Percentiles rank a stretch among this genome's conserved stretches.
Conservation (phyloP, 1,284 basidiomycete species). For the Puccinia horiana region DNA sequence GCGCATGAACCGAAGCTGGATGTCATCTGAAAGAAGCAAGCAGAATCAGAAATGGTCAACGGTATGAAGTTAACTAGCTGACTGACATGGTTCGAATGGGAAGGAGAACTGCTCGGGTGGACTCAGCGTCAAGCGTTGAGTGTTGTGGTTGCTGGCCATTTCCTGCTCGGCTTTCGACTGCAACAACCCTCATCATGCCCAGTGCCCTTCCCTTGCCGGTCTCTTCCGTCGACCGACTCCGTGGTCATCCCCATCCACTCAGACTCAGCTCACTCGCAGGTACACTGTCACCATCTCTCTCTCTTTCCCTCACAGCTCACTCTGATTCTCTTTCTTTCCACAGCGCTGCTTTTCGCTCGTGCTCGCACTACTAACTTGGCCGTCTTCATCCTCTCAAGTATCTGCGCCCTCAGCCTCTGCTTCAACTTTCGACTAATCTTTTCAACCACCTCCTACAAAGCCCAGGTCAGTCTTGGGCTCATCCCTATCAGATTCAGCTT, state of each 20-base stretch:
- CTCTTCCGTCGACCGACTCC: not conserved
- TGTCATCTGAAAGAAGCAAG: slow-evolving; percentile 66
- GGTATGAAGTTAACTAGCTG: not conserved
- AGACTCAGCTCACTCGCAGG: slow-evolving; percentile 3
- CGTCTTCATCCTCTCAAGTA: slow-evolving; percentile 10
- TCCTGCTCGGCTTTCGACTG: not conserved
- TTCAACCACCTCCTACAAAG: not conserved
- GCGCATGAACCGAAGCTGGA: slow-evolving; percentile 85
- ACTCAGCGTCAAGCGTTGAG: not conserved
- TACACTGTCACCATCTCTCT: not conserved
- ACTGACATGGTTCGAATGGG: slow-evolving; percentile 41
- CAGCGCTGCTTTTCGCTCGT: slow-evolving; percentile 15
- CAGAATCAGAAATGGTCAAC: not conserved
- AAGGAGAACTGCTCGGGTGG: slow-evolving; percentile 40
- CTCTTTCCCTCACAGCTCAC: not conserved
- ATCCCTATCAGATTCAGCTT: not conserved
- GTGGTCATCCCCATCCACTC: not conserved
- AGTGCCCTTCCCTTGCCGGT: not conserved
- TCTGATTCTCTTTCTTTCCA: not conserved
- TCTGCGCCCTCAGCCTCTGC: slow-evolving; percentile 8
- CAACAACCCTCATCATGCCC: too few relatives aligned
- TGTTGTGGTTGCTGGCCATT: not conserved
- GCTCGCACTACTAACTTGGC: slow-evolving; percentile 26
- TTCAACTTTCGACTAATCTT: slow-evolving; percentile 10
- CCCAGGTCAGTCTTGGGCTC: not conserved